Evolutionary conservation across 495 filamentous ascomycete genomes (phyloP), one percentile per base, ranked within the genome.

Genomic region (Xylaria curta): DNA sequence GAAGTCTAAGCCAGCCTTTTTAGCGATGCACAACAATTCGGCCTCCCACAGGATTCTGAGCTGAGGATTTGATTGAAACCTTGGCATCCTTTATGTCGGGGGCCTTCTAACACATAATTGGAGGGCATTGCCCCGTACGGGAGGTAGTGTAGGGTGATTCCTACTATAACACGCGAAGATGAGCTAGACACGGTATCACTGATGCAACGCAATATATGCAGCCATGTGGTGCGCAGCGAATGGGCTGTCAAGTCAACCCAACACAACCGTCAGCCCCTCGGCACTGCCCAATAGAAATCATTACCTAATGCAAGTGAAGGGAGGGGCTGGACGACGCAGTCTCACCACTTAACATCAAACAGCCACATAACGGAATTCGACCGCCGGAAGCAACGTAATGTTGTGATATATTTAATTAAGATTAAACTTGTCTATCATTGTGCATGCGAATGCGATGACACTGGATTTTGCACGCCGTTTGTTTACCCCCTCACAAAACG

Each of bases 161-260:
- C 64, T 54, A 66, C 64, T 53, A 19, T 10, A 66, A 40, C 64
- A 40, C 46, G 64, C 64, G 47, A 19, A 66, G 33, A 8, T n/a
- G 28, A 40, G 64, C n/a, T 17, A 28, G 12, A 66, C 44, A 47
- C 26, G 21, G 62, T 64, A 66, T n/a, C 28, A 66, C 21, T 31
- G 7, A 66, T 66, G n/a, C 47, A 24, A 66, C 64, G 64, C 47
- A 53, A 47, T 51, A 47, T 53, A 66, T 66, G 44, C 64, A 66
- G 28, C 38, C 21, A 60, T 13, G 17, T 4, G 13, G 38, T 63
- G n/a, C 60, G 38, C 60, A 44, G 38, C 60, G 60, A 63, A 63
- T 63, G 17, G 31, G 58, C 33, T 19, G 4, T 38, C 33, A 10
- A 36, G 9, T 38, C 60, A 44, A 44, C 38, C 38, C n/a, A 28